phyloP scores from a whole-genome alignment of 2,329 filamentous ascomycete genomes.

The Fusarium dimerum region DNA sequence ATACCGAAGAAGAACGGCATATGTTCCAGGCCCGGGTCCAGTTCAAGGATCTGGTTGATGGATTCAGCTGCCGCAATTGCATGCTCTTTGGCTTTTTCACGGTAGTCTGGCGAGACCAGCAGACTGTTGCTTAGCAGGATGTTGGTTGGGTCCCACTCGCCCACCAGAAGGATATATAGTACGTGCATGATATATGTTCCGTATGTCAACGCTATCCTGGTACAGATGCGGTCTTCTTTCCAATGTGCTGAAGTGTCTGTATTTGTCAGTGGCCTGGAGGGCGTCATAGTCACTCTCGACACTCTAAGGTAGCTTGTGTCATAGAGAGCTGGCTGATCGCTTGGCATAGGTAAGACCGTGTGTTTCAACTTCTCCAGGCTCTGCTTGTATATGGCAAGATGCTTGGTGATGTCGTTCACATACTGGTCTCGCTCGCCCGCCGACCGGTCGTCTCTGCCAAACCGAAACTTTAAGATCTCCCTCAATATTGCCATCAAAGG shows the following conservation, averaged over 20 bases:
- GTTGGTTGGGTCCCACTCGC: conserved; percentile 93
- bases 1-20: conserved; percentile 98
- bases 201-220: conserved; percentile 84
- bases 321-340: conserved; percentile 36
- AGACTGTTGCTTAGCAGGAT: conserved; percentile 89
- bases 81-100: conserved; percentile 83
- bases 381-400: conserved; percentile 78
- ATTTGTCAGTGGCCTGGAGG: conserved; percentile 69
- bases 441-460: conserved; percentile 72
- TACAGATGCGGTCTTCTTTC: conserved; percentile 80
- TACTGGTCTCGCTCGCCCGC: conserved; percentile 82
- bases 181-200: conserved; percentile 94
- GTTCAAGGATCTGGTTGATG: conserved; percentile 82
- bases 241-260: conserved; percentile 58
- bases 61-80: conserved; percentile 88
- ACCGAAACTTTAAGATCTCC: conserved; percentile 84
- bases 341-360: conserved; percentile 45
- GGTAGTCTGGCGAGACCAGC: conserved; percentile 89
- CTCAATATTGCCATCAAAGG: conserved; percentile 92
- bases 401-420: conserved; percentile 73
- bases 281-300: conserved; percentile 58
- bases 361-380: conserved; percentile 70
- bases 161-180: conserved; percentile 82
- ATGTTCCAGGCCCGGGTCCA: conserved; percentile 87
- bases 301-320: conserved; percentile 35